Evolutionary conservation across 345 rosid genomes (phyloP).

Genomic region (Angophora floribunda): DNA sequence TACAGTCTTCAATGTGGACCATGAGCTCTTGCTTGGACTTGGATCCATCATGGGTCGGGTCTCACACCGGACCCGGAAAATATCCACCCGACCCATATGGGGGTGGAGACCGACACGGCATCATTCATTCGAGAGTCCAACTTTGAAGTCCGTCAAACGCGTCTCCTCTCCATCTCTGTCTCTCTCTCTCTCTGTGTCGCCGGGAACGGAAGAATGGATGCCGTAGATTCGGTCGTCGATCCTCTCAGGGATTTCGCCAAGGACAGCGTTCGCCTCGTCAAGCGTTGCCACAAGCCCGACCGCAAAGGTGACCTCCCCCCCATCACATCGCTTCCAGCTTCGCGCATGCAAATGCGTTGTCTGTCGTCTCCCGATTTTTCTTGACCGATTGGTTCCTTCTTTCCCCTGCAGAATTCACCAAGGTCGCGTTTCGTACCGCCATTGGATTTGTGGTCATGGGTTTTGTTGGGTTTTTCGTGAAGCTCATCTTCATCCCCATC

Average conservation of each 20-base stretch:
- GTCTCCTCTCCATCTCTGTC: neutral
- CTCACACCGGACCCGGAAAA: neutral
- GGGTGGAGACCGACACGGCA: neutral
- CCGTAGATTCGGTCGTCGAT: slow-evolving; percentile 49
- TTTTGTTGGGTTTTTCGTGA: slow-evolving; percentile 79
- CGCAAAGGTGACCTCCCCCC: slow-evolving; percentile 33
- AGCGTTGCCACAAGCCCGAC: slow-evolving; percentile 81
- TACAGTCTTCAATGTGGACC: neutral
- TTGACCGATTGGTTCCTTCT: neutral
- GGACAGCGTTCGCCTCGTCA: slow-evolving; percentile 71
- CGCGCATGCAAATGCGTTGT: neutral
- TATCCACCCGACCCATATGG: neutral
- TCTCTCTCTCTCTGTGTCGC: neutral
- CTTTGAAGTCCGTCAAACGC: neutral
- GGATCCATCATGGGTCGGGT: neutral
- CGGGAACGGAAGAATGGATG: slow-evolving; percentile 35
- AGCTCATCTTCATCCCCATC: slow-evolving; percentile 77
- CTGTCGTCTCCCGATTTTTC: neutral
- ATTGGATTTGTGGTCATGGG: slow-evolving; percentile 89
- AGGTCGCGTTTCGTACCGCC: slow-evolving; percentile 73
- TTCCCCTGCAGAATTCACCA: slow-evolving; percentile 40
- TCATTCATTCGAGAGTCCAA: neutral
- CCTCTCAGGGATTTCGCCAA: slow-evolving; percentile 75
- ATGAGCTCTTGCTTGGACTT: neutral
- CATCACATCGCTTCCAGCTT: neutral